phyloP scores from a whole-genome alignment of 805 yeast species.

The Pichia gijzeniarum region DNA sequence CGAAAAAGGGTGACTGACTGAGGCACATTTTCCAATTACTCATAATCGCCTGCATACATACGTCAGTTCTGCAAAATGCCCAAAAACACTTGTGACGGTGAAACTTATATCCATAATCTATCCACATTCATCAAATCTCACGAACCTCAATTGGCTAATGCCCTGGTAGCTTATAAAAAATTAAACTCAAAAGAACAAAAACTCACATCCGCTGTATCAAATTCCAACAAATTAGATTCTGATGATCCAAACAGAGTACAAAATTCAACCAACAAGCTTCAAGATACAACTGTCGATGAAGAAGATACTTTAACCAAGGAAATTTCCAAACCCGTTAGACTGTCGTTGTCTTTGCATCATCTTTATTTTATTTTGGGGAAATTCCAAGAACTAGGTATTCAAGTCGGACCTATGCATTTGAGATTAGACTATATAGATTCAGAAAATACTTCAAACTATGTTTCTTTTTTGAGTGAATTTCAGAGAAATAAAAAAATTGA shows the following conservation, averaged over 20 bases:
- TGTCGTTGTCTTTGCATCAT: conserved; percentile 57
- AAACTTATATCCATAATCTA: conserved; percentile 47
- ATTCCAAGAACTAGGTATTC: conserved; percentile 40
- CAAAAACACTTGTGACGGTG: conserved; percentile 43
- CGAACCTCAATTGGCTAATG: conserved; percentile 55
- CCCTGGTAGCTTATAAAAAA: conserved; percentile 48
- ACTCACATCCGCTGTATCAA: too few relatives aligned
- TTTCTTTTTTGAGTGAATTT: conserved; percentile 54
- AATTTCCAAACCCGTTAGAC: conserved; percentile 43
- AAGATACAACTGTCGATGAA: conserved; percentile 10
- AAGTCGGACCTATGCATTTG: conserved; percentile 58
- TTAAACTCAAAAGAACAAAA: conserved; percentile 16
- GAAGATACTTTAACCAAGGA: conserved; percentile 10
- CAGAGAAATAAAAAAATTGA: conserved; percentile 32
- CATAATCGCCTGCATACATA: too few relatives aligned
- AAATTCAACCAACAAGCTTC: background rate
- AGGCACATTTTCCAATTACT: too few relatives aligned
- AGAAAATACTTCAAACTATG: conserved; percentile 42
- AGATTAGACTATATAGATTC: conserved; percentile 52
- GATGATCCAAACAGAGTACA: background rate
- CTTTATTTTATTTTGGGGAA: conserved; percentile 54
- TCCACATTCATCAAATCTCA: conserved; percentile 49
- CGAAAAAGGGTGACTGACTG: too few relatives aligned
- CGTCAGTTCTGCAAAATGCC: conserved; percentile 10
- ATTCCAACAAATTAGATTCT: too few relatives aligned